Evolutionary conservation across 2,329 filamentous ascomycete species (phyloP).

Genomic region (Phaeosphaeriaceae sp.): DNA sequence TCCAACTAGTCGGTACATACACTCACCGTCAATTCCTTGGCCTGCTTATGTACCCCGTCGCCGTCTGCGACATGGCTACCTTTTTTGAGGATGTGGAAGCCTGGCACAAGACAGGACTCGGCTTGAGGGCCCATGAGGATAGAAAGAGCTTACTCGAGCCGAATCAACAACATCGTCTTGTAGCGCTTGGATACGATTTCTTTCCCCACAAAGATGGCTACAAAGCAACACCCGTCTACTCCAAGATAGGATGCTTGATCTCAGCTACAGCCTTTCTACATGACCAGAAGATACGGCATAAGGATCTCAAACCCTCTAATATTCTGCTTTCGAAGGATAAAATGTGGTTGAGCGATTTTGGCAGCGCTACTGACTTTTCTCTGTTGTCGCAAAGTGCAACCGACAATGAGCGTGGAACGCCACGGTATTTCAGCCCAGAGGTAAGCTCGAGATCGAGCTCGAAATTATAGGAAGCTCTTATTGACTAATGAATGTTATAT

Average conservation of each 20-base stretch:
- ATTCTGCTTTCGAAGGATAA: slow-evolving; percentile 18
- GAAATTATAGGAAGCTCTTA: too few species aligned
- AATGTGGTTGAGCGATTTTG: slow-evolving; percentile 32
- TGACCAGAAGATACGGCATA: slow-evolving; percentile 25
- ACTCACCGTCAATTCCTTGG: slow-evolving; percentile 23
- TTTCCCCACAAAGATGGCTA: background rate
- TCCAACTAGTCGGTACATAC: slow-evolving; percentile 33
- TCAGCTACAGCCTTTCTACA: slow-evolving; percentile 30
- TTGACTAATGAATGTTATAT: background rate
- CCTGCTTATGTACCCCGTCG: slow-evolving; percentile 27
- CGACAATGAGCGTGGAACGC: slow-evolving; percentile 29
- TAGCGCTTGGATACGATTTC: slow-evolving; percentile 12
- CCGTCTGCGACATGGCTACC: slow-evolving; percentile 25
- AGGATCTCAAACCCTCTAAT: slow-evolving; percentile 33
- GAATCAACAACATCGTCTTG: slow-evolving; percentile 4
- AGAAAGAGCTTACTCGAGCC: slow-evolving; percentile 3
- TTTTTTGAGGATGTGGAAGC: slow-evolving; percentile 29
- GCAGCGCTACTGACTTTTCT: slow-evolving; percentile 31
- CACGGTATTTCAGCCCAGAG: slow-evolving; percentile 31
- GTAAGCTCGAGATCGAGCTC: background rate
- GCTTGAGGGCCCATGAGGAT: too few species aligned
- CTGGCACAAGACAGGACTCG: slow-evolving; percentile 1
- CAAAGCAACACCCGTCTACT: slow-evolving; percentile 9
- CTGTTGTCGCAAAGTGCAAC: slow-evolving; percentile 27
- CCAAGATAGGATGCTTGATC: slow-evolving; percentile 25